phyloP scores from a whole-genome alignment of 2,329 filamentous ascomycete genomes.

The Septoria linicola region DNA sequence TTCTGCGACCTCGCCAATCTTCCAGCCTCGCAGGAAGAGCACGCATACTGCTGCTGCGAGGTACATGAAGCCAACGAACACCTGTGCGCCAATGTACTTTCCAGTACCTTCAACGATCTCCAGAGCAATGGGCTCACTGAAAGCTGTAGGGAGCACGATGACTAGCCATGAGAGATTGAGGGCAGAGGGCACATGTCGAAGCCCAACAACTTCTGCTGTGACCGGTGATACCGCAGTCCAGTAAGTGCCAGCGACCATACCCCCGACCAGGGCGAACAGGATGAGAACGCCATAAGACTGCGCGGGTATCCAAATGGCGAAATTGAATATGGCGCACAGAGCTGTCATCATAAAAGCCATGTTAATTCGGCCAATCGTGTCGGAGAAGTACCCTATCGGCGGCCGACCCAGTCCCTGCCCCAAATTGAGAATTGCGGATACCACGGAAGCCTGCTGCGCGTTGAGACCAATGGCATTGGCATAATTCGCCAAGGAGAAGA shows the following conservation, averaged over 20 bases:
- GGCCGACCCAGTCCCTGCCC: conserved; percentile 67
- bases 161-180: conserved; percentile 71
- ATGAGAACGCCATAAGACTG: conserved; percentile 66
- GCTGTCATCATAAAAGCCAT: conserved; percentile 64
- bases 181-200: conserved; percentile 66
- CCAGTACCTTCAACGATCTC: conserved; percentile 52
- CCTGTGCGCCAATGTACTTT: conserved; percentile 57
- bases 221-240: conserved; percentile 67
- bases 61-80: conserved; percentile 64
- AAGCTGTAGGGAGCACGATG: conserved; percentile 69
- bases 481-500: conserved; percentile 75
- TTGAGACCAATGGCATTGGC: conserved; percentile 66
- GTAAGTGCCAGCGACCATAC: conserved; percentile 67
- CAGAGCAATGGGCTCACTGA: conserved; percentile 57
- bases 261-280: conserved; percentile 67
- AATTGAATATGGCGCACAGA: conserved; percentile 61
- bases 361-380: conserved; percentile 69
- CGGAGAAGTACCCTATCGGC: conserved; percentile 69
- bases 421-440: conserved; percentile 72
- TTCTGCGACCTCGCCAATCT: conserved; percentile 55
- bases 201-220: conserved; percentile 69
- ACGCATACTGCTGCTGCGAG: conserved; percentile 55
- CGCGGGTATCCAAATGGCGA: conserved; percentile 73
- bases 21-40: conserved; percentile 60
- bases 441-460: conserved; percentile 65